Evolutionary conservation across 2,329 filamentous ascomycete species (phyloP).

Genomic region (Bipolaris victoriae): DNA sequence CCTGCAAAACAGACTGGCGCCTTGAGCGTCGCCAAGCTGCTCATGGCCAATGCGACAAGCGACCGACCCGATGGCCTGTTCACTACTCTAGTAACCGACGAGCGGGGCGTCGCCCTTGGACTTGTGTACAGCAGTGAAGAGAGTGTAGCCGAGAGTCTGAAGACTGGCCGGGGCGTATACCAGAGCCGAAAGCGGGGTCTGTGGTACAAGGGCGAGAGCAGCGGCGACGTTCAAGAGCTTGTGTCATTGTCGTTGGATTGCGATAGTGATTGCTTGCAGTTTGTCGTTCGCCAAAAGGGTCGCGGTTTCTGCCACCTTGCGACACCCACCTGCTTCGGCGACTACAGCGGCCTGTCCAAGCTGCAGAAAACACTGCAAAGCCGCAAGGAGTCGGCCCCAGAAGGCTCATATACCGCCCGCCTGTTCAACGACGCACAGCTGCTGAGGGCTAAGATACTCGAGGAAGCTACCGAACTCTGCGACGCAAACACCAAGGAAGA

Average conservation of each 20-base stretch:
- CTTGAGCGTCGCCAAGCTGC: slow-evolving; percentile 71
- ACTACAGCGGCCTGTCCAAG: slow-evolving; percentile 78
- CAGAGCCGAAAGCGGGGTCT: slow-evolving; percentile 93
- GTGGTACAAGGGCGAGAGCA: slow-evolving; percentile 96
- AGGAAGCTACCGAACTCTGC: slow-evolving; percentile 95
- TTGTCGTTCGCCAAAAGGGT: slow-evolving; percentile 87
- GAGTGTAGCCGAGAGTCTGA: slow-evolving; percentile 84
- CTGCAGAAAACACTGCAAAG: slow-evolving; percentile 86
- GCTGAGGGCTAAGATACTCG: slow-evolving; percentile 94
- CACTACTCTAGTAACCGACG: slow-evolving; percentile 89
- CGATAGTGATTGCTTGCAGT: slow-evolving; percentile 89
- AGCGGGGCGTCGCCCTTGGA: slow-evolving; percentile 81
- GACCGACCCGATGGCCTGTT: slow-evolving; percentile 85
- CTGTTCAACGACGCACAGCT: slow-evolving; percentile 92
- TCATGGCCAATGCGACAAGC: slow-evolving; percentile 77
- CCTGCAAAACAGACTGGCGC: slow-evolving; percentile 62
- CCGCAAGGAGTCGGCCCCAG: slow-evolving; percentile 81
- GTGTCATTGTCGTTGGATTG: slow-evolving; percentile 87
- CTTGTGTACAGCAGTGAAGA: slow-evolving; percentile 94
- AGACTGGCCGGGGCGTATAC: slow-evolving; percentile 84
- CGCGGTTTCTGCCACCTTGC: slow-evolving; percentile 91
- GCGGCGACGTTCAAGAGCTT: slow-evolving; percentile 90
- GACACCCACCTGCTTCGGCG: slow-evolving; percentile 90
- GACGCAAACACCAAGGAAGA: slow-evolving; percentile 82
- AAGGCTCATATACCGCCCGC: slow-evolving; percentile 90